These are phyloP conservation scores for Pyrrhoderma lamaoense DNA, from an alignment of 1,284 basidiomycete species.

Conservation along the genomic window DNA sequence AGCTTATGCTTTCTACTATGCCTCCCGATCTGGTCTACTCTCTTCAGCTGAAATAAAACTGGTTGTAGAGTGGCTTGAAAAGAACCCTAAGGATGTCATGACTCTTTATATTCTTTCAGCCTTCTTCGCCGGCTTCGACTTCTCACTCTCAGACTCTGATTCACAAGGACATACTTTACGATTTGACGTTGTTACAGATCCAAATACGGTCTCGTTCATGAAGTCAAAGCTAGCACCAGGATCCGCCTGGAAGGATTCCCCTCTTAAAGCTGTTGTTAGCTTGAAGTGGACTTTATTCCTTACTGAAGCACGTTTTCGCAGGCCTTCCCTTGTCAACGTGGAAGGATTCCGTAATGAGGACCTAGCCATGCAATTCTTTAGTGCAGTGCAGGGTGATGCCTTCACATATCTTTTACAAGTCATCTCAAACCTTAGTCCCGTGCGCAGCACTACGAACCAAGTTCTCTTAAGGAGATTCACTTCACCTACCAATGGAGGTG, in stretches of 20 bases:
- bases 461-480: slow-evolving; percentile 40
- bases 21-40: slow-evolving; percentile 59
- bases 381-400: slow-evolving; percentile 75
- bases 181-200: slow-evolving; percentile 39
- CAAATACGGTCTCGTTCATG: slow-evolving; percentile 45
- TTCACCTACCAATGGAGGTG: slow-evolving; percentile 37
- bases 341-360: slow-evolving; percentile 69
- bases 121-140: slow-evolving; percentile 61
- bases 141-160: slow-evolving; percentile 44
- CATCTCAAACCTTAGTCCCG: slow-evolving; percentile 47
- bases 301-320: slow-evolving; percentile 64
- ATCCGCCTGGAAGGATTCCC: slow-evolving; percentile 62
- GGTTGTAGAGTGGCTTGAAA: slow-evolving; percentile 59
- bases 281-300: slow-evolving; percentile 87
- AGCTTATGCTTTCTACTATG: slow-evolving; percentile 50
- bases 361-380: slow-evolving; percentile 75
- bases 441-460: slow-evolving; percentile 32
- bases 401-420: slow-evolving; percentile 67
- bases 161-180: slow-evolving; percentile 37
- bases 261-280: slow-evolving; percentile 67
- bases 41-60: slow-evolving; percentile 49
- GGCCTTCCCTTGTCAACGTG: slow-evolving; percentile 56
- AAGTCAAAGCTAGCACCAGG: slow-evolving; percentile 45
- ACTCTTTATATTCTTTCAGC: slow-evolving; percentile 67
- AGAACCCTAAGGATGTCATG: slow-evolving; percentile 57